phyloP scores from a whole-genome alignment of 164 flowering plant genomes.

The Vitis cinerea region DNA sequence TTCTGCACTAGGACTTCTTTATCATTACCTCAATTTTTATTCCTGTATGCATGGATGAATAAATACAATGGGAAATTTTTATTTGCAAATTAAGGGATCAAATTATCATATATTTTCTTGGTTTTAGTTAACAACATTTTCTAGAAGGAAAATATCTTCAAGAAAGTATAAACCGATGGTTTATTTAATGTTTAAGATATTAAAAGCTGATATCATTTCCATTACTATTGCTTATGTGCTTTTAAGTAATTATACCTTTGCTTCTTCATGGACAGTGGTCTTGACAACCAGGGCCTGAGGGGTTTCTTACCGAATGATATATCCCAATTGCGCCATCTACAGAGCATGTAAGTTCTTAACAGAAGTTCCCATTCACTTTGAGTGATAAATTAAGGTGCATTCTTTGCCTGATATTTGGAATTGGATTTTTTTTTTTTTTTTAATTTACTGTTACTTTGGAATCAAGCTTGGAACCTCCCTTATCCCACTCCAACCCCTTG shows the following conservation, averaged over 20 bases:
- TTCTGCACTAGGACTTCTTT: too few relatives aligned
- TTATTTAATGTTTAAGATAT: not conserved
- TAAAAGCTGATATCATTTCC: not conserved
- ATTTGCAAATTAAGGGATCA: too few relatives aligned
- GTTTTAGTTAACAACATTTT: not conserved
- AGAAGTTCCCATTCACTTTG: too few relatives aligned
- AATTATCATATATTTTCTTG: too few relatives aligned
- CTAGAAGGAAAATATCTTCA: not conserved
- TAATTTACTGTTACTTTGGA: too few relatives aligned
- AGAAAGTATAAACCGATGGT: not conserved
- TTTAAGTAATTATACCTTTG: conserved; percentile 2
- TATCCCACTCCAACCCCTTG: too few relatives aligned
- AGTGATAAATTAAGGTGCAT: not conserved
- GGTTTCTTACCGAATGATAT: conserved; percentile 83
- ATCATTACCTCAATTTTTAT: too few relatives aligned
- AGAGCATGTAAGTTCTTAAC: conserved; percentile 66
- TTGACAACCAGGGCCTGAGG: conserved; percentile 89
- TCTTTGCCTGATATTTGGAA: not conserved
- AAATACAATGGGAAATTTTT: too few relatives aligned
- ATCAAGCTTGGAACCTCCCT: too few relatives aligned
- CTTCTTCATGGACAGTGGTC: conserved; percentile 57
- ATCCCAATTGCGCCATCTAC: conserved; percentile 68
- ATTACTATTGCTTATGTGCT: not conserved
- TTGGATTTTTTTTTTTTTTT: too few relatives aligned
- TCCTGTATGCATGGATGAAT: too few relatives aligned